A percentile compares a stretch with the other conserved stretches of the same genome.
Evolutionary conservation across 768 basidiomycete genomes (phyloP).

Genomic region (Russula foetens): DNA sequence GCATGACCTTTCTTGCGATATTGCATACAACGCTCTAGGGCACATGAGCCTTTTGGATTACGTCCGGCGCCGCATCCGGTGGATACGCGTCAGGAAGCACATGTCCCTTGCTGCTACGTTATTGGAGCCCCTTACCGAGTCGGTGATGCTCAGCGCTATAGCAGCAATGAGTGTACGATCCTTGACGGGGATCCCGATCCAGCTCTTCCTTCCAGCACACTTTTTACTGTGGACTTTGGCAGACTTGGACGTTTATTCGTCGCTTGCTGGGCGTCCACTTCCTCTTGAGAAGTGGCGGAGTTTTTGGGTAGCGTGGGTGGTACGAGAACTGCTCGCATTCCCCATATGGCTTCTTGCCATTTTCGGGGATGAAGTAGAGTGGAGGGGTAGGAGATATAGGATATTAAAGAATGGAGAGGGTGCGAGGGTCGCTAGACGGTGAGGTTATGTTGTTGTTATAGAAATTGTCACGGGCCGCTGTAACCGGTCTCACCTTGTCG

Average conservation of each 20-base stretch:
- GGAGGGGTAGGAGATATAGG: constrained; percentile 79
- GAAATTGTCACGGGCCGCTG: constrained; percentile 1
- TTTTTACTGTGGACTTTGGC: constrained; percentile 63
- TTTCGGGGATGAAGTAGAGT: constrained; percentile 69
- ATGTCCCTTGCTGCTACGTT: constrained; percentile 87
- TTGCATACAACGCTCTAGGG: constrained; percentile 83
- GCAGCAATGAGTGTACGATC: constrained; percentile 46
- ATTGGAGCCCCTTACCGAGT: constrained; percentile 90
- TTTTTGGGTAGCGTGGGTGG: constrained; percentile 73
- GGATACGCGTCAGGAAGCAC: constrained; percentile 94
- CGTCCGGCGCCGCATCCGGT: constrained; percentile 82
- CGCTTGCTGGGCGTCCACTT: constrained; percentile 61
- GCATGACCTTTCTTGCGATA: constrained; percentile 87
- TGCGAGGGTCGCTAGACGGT: background rate
- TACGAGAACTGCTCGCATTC: constrained; percentile 74
- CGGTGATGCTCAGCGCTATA: constrained; percentile 59
- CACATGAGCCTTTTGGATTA: constrained; percentile 82
- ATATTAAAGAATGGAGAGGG: constrained; percentile 60
- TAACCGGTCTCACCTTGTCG: background rate
- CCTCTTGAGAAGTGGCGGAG: constrained; percentile 38
- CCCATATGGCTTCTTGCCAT: constrained; percentile 87
- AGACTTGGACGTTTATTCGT: constrained; percentile 76
- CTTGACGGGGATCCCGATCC: constrained; percentile 42
- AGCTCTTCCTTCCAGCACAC: constrained; percentile 51
- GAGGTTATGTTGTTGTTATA: background rate